Percentiles rank a stretch among this genome's conserved stretches.
Conservation (phyloP, 495 filamentous ascomycete genomes). For the Xylaria castorea region DNA sequence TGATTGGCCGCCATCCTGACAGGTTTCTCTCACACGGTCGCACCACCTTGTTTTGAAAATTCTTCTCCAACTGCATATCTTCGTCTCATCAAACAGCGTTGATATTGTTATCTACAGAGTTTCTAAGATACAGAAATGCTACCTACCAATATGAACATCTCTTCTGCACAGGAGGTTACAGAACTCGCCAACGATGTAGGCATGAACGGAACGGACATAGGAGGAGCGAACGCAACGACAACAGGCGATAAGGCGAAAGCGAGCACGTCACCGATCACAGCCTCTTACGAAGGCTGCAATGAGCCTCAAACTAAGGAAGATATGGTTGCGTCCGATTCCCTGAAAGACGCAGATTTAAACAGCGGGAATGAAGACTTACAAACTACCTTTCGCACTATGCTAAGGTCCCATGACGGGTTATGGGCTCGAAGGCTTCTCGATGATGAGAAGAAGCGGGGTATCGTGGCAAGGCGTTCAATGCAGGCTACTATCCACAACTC, state of each 20-base stretch:
- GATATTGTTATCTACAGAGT: neutral
- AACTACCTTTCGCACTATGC: accelerated
- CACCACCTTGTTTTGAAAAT: neutral
- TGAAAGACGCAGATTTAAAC: neutral
- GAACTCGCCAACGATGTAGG: too few relatives aligned
- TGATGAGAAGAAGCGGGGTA: neutral
- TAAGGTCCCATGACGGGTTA: too few relatives aligned
- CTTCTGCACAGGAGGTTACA: neutral
- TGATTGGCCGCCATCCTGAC: neutral
- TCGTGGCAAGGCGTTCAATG: neutral
- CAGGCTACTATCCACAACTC: slow-evolving; percentile 12
- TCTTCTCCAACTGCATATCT: neutral
- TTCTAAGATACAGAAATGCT: neutral
- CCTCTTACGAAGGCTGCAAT: neutral
- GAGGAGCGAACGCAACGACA: neutral
- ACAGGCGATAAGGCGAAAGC: neutral
- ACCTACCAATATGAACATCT: neutral
- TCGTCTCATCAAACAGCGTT: too few relatives aligned
- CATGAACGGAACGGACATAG: too few relatives aligned
- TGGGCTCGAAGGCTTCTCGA: neutral
- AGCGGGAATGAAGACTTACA: neutral
- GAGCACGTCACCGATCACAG: too few relatives aligned
- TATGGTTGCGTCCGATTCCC: neutral
- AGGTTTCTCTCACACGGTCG: neutral
- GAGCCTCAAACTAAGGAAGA: neutral